Evolutionary conservation across 2,329 filamentous ascomycete genomes (phyloP), one percentile per base, ranked within the genome.

Genomic region (Fusarium sp.): DNA sequence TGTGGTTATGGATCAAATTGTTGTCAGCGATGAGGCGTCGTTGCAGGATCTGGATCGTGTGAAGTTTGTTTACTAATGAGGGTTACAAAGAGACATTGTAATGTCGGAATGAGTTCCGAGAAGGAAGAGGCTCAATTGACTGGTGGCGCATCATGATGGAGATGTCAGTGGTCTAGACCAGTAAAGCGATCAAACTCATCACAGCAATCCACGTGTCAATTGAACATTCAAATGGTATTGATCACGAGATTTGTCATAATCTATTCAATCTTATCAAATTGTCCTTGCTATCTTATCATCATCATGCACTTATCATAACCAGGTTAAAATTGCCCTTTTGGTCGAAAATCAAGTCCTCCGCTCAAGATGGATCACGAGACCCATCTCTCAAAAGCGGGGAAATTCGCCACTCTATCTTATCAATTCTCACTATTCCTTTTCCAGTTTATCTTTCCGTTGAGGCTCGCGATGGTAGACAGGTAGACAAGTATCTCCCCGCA

Each of bases 371-470:
- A 60, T 60, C 57, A 57, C 31, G 26, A 46, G 49, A 52, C 30
- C 18, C 46, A 26, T 30, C 26, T 9, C 21, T 28, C 7, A 13
- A 26, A 30, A 60, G 53, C 53, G 37, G 58, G 44, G 53, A 7
- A 45, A 31, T n/a, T 25, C 45, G 45, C 54, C 45, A 51, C 54
- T 51, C 13, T 21, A 60, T 65, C 62, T 49, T 59, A 54, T 50
- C 51, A 14, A 23, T 25, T 39, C 16, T 7, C 23, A 43, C 67
- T 71, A 70, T 57, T 43, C 56, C 67, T 26, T 43, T 57, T 70
- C 30, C 23, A 49, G 67, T 70, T 70, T 70, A 70, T 70, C 67
- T 70, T 65, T 50, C 67, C 67, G 67, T 39, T 62, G 67, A 44
- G 67, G 58, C 67, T 69, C 61, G 61, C 66, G 52, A 46, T 26